Evolutionary conservation across 1,284 basidiomycete genomes (phyloP).

Genomic region (Leccinum fuscescens): DNA sequence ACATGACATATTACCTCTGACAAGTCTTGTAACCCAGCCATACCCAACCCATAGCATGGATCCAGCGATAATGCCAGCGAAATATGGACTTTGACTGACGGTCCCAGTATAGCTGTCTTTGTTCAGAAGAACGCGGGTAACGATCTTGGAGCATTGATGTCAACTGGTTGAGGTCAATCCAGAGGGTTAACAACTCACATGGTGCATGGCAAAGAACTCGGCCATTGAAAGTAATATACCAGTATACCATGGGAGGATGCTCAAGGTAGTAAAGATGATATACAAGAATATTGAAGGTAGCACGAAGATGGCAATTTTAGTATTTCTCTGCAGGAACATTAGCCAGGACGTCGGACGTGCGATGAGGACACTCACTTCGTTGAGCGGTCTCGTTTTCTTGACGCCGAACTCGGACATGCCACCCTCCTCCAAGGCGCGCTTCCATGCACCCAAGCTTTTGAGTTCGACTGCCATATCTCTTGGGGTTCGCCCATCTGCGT

Average conservation of each 20-base stretch:
- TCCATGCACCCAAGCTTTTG: slow-evolving; percentile 86
- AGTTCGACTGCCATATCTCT: slow-evolving; percentile 94
- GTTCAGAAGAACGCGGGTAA: slow-evolving; percentile 80
- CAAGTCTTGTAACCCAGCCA: slow-evolving; percentile 75
- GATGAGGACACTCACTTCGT: slow-evolving; percentile 48
- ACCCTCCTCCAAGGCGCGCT: slow-evolving; percentile 84
- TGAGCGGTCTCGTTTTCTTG: slow-evolving; percentile 65
- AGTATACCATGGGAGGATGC: slow-evolving; percentile 86
- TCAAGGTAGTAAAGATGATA: slow-evolving; percentile 80
- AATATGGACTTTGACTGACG: slow-evolving; percentile 83
- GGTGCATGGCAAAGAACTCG: slow-evolving; percentile 90
- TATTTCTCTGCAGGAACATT: slow-evolving; percentile 58
- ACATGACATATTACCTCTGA: slow-evolving; percentile 49
- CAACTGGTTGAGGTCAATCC: not conserved
- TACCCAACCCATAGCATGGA: slow-evolving; percentile 88
- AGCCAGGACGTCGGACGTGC: not conserved
- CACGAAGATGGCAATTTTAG: slow-evolving; percentile 77
- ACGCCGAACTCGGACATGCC: slow-evolving; percentile 76
- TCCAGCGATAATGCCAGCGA: slow-evolving; percentile 84
- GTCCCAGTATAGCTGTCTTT: slow-evolving; percentile 75
- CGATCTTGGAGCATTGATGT: slow-evolving; percentile 48
- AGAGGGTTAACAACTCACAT: slow-evolving; percentile 53
- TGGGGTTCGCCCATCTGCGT: slow-evolving; percentile 84
- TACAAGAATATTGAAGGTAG: slow-evolving; percentile 80
- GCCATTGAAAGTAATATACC: slow-evolving; percentile 80